Percentiles rank a stretch among this genome's conserved stretches.
phyloP scores from a whole-genome alignment of 345 rosid genomes.

The Limnanthes douglasii region DNA sequence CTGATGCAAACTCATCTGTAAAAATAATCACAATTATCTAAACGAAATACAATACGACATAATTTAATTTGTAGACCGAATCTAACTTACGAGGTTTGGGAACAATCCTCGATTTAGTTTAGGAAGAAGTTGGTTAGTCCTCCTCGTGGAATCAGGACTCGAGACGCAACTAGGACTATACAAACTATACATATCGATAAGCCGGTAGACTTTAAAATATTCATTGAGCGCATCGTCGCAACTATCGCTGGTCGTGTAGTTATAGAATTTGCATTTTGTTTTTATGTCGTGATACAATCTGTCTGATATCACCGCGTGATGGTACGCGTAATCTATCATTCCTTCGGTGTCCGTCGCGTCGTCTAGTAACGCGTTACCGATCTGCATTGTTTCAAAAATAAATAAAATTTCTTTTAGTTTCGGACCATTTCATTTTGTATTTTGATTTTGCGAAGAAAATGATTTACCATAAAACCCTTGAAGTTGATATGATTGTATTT shows the following conservation, averaged over 20 bases:
- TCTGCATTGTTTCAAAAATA: slow-evolving; percentile 18
- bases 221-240: slow-evolving; percentile 23
- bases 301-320: slow-evolving; percentile 77
- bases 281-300: slow-evolving; percentile 26
- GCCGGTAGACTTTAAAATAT: slow-evolving; percentile 31
- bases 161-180: slow-evolving; percentile 32
- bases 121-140: slow-evolving; percentile 17
- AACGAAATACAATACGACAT: neutral
- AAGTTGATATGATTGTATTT: slow-evolving; percentile 37
- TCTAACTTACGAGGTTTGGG: slow-evolving; percentile 28
- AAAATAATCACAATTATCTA: neutral
- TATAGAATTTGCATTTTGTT: slow-evolving; percentile 34
- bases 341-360: slow-evolving; percentile 67
- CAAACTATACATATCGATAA: slow-evolving; percentile 74
- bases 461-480: slow-evolving; percentile 53
- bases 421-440: neutral
- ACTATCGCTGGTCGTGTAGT: slow-evolving; percentile 2
- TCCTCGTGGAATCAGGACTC: slow-evolving; percentile 3
- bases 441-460: neutral
- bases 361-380: slow-evolving; percentile 65
- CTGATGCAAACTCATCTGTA: slow-evolving; percentile 21
- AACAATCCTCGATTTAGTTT: slow-evolving; percentile 11
- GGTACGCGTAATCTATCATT: slow-evolving; percentile 77
- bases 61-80: no score
- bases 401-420: neutral